Percentiles rank a stretch among this genome's conserved stretches.
Conservation (phyloP, 2,329 filamentous ascomycete genomes). For the Cladophialophora chaetospira region DNA sequence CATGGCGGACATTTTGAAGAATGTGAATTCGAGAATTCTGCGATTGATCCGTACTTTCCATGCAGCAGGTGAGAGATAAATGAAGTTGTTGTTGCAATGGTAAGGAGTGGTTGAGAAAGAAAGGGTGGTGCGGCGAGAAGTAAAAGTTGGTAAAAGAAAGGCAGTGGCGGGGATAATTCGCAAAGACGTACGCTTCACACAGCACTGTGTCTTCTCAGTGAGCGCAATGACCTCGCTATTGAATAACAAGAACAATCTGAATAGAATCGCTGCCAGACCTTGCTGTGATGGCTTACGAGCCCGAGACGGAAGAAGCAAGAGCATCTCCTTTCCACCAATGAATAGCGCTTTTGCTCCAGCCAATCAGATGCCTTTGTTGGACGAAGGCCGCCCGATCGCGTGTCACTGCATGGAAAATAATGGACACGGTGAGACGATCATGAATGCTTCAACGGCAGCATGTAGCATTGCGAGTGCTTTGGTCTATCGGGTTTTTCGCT, state of each 20-base stretch:
- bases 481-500: not conserved
- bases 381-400: not conserved
- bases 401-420: not conserved
- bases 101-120: conserved; percentile 1
- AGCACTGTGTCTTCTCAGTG: no score
- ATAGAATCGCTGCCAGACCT: conserved; percentile 2
- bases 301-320: conserved; percentile 2
- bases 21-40: not conserved
- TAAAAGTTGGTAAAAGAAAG: conserved; percentile 6
- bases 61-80: conserved; percentile 11
- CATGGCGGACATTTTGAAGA: conserved; percentile 14
- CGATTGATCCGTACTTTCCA: conserved; percentile 1
- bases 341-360: not conserved
- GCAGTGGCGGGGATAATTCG: not conserved
- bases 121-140: conserved; percentile 9
- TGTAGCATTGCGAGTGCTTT: not conserved
- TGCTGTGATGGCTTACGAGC: not conserved
- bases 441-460: not conserved
- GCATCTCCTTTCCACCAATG: conserved; percentile 1
- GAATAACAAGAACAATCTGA: conserved; percentile 6
- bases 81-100: conserved; percentile 1
- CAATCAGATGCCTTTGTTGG: no score
- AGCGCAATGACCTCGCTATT: no score
- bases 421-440: not conserved
- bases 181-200: no score